phyloP scores from a whole-genome alignment of 768 basidiomycete species.

The Clavaria fumosa region DNA sequence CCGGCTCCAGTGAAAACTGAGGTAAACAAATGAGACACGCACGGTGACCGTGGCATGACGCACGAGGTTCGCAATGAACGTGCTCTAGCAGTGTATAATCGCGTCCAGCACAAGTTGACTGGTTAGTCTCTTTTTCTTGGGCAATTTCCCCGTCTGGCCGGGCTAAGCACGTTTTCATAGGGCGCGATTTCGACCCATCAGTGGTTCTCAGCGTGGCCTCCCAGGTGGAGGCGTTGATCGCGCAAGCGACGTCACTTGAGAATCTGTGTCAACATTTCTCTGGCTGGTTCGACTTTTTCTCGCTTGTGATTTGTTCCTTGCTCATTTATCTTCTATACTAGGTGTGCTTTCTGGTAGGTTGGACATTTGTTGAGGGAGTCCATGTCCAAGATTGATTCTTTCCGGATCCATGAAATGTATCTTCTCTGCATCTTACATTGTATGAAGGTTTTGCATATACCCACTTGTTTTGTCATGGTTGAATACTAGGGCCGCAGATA shows the following conservation, averaged over 20 bases:
- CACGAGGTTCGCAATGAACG: constrained; percentile 84
- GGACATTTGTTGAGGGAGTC: no score
- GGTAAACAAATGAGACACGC: no score
- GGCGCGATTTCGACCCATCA: constrained; percentile 87
- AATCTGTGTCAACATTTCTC: constrained; percentile 96
- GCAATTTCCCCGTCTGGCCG: background rate
- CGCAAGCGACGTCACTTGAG: constrained; percentile 85
- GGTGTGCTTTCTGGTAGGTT: constrained; percentile 76
- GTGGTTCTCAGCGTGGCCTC: constrained; percentile 51
- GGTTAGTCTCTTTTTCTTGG: constrained; percentile 28
- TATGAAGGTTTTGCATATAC: no score
- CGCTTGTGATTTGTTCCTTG: background rate
- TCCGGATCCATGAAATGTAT: no score
- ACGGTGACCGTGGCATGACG: constrained; percentile 35
- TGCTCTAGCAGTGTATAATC: constrained; percentile 83
- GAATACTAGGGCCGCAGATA: no score
- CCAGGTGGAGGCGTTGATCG: constrained; percentile 88
- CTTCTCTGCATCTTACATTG: no score
- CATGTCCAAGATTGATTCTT: no score
- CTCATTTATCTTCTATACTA: constrained; percentile 9
- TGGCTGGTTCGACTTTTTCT: constrained; percentile 48
- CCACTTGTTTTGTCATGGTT: no score
- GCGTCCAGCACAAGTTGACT: constrained; percentile 90
- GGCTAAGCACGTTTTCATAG: no score
- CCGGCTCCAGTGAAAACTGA: no score